Evolutionary conservation across 441 rosid genomes (phyloP).

Genomic region (Erodium texanum): DNA sequence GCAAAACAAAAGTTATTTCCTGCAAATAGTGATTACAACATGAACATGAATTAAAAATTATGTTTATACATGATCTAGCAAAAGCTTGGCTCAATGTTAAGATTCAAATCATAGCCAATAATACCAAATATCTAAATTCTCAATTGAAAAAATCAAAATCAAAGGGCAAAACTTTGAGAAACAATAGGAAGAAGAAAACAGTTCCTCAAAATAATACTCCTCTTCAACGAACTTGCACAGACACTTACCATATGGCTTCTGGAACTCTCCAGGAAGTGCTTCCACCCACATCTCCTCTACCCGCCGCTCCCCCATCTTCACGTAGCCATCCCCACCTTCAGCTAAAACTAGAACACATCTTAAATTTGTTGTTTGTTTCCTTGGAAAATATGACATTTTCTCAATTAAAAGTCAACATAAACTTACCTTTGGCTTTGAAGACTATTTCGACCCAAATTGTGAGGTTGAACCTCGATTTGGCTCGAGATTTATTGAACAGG

Average conservation of each 20-base stretch:
- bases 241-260: constrained; percentile 51
- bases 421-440: constrained; percentile 43
- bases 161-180: too few relatives aligned
- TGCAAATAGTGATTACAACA: too few relatives aligned
- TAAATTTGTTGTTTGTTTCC: not conserved
- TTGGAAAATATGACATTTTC: not conserved
- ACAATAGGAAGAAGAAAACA: too few relatives aligned
- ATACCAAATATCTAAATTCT: too few relatives aligned
- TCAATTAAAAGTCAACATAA: not conserved
- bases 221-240: constrained; percentile 52
- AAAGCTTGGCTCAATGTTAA: too few relatives aligned
- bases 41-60: too few relatives aligned
- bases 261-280: constrained; percentile 58
- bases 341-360: constrained; percentile 3
- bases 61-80: too few relatives aligned
- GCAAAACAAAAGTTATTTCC: too few relatives aligned
- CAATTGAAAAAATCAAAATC: too few relatives aligned
- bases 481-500: constrained; percentile 51
- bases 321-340: constrained; percentile 39
- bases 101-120: too few relatives aligned
- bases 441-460: constrained; percentile 52
- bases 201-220: constrained; percentile 28
- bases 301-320: constrained; percentile 57
- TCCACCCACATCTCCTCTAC: constrained; percentile 77
- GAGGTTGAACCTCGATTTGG: constrained; percentile 63